Conservation (phyloP, 257 asterid species). For the Euphrasia confusa region DNA sequence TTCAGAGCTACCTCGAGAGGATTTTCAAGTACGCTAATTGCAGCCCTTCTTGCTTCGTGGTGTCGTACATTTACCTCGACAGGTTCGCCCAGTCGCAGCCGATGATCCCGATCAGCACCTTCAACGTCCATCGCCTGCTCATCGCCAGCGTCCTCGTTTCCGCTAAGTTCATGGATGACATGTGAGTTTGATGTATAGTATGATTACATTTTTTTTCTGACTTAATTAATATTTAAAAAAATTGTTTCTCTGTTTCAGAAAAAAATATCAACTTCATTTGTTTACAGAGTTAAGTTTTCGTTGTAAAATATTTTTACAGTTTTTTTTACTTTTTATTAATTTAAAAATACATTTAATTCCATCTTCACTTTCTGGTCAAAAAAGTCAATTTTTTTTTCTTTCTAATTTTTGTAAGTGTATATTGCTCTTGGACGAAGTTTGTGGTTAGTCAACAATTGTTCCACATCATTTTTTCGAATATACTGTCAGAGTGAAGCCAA, state of each 20-base stretch:
- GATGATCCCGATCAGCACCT: constrained; percentile 45
- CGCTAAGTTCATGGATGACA: constrained; percentile 78
- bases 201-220: too few relatives aligned
- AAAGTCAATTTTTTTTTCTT: too few relatives aligned
- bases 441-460: constrained; percentile 1
- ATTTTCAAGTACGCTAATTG: constrained; percentile 72
- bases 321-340: too few relatives aligned
- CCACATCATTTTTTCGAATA: constrained; percentile 1
- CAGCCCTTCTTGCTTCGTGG: constrained; percentile 56
- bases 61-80: constrained; percentile 68
- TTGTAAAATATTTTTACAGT: too few relatives aligned
- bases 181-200: constrained; percentile 36
- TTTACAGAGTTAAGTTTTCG: too few relatives aligned
- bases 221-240: not conserved
- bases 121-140: constrained; percentile 68
- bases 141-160: constrained; percentile 62
- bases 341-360: too few relatives aligned
- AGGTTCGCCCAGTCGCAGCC: constrained; percentile 60
- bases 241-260: too few relatives aligned
- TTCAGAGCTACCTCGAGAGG: constrained; percentile 53
- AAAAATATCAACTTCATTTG: too few relatives aligned
- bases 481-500: constrained; percentile 12
- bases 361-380: too few relatives aligned
- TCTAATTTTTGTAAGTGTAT: too few relatives aligned
- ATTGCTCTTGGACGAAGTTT: too few relatives aligned